Base-by-base conservation (phyloP, 495 filamentous ascomycete genomes). In the Haplographium delicatum region DNA sequence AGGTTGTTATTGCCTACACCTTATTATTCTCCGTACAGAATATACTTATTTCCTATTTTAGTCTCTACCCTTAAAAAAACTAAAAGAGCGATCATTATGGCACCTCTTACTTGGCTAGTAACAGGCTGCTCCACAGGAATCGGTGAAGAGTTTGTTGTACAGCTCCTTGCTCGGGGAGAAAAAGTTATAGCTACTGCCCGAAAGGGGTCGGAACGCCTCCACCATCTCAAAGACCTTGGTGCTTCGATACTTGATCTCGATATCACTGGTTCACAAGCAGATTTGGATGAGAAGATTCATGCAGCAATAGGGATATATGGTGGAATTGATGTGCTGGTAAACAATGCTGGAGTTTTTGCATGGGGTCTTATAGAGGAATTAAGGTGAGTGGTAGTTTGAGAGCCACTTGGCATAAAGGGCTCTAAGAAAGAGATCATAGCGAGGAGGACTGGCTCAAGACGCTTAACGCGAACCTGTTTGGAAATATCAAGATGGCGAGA, bases 181-280 rank as follows among this genome's bases (percentile, higher is more conserved):
- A 66, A 65, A 27, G 76, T 80, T 24, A 74, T 84, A 48, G 78
- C 79, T 4, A 75, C 75, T 1, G 75, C 72, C 20, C 78, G 80
- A 19, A 64, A 64, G 38, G 54, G 61, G 18, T 57, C 68, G n/a
- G n/a, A n/a, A 28, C 3, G 27, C 9, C 44, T 46, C 4, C 13
- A 11, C 2, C 53, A 65, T 41, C 65, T 78, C 13, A 61, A 69
- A 50, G 64, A 65, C 1, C 57, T 63, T 4, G 74, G 74, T 1
- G 72, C 71, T n/a, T n/a, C n/a, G n/a, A n/a, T n/a, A 31, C 33
- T n/a, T 16, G 33, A 35, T 3, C 18, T 35, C 4, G 33, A 35
- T 13, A 16, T 35, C 33, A 35, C 13, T n/a, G 33, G 5, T 5
- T 5, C 33, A n/a, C 33, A 4, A 35, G 33, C 4, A 35, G 33